phyloP scores from a whole-genome alignment of 2,329 filamentous ascomycete species.

The Pseudocercospora fijiensis region DNA sequence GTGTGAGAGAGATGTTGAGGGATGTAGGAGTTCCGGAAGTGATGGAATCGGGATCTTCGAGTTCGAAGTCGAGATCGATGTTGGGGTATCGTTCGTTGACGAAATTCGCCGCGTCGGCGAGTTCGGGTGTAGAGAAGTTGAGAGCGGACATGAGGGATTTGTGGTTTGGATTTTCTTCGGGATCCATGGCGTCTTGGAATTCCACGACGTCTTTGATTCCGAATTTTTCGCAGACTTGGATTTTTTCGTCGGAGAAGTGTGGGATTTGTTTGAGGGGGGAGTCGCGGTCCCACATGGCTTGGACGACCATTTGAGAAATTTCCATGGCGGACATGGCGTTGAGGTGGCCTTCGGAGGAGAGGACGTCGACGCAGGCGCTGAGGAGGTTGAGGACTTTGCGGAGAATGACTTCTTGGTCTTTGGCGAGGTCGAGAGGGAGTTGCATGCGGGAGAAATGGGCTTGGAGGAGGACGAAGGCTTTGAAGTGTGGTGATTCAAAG shows the following conservation, averaged over 20 bases:
- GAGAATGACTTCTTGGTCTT: slow-evolving; percentile 88
- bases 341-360: slow-evolving; percentile 91
- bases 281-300: slow-evolving; percentile 98
- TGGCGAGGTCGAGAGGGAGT: slow-evolving; percentile 88
- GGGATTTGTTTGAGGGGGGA: slow-evolving; percentile 97
- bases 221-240: slow-evolving; percentile 77
- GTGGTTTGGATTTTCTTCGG: slow-evolving; percentile 84
- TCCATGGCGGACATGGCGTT: slow-evolving; percentile 99
- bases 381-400: slow-evolving; percentile 82
- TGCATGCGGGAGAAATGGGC: slow-evolving; percentile 98
- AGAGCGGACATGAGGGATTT: slow-evolving; percentile 73
- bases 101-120: slow-evolving; percentile 87
- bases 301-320: slow-evolving; percentile 98
- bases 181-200: slow-evolving; percentile 99
- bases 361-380: slow-evolving; percentile 88
- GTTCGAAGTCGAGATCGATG: slow-evolving; percentile 83
- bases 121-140: slow-evolving; percentile 74
- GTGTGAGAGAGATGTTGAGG: slow-evolving; percentile 78
- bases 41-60: slow-evolving; percentile 77
- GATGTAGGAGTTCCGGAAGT: slow-evolving; percentile 77
- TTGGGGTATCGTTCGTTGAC: slow-evolving; percentile 97
- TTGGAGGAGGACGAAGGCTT: slow-evolving; percentile 94
- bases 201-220: slow-evolving; percentile 91
- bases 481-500: slow-evolving; percentile 96
- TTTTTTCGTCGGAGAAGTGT: slow-evolving; percentile 80